These are phyloP conservation scores for Syncephalastrum monosporum DNA, from an alignment of 371 early-diverging fungal genomes.

Conservation along the genomic window DNA sequence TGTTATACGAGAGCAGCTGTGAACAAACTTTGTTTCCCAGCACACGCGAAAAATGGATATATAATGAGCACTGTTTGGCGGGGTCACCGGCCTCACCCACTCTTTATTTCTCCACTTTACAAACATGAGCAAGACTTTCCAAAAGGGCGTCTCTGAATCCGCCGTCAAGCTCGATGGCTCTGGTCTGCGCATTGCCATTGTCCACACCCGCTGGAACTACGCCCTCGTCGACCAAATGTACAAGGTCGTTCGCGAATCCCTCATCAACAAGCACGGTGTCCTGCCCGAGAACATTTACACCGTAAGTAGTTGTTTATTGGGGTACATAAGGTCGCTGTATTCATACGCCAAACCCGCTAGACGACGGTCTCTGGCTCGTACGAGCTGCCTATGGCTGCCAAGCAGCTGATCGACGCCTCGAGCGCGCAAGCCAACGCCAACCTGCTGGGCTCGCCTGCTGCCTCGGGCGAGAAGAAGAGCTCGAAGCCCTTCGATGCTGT, in stretches of 20 bases:
- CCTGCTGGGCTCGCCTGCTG: constrained; percentile 49
- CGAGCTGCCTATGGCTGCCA: constrained; percentile 92
- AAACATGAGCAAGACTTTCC: constrained; percentile 48
- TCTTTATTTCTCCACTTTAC: too few species aligned
- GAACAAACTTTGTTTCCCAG: too few species aligned
- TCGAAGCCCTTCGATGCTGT: constrained; percentile 78
- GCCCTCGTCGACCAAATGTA: constrained; percentile 81
- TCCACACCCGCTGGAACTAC: constrained; percentile 94
- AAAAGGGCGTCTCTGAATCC: constrained; percentile 73
- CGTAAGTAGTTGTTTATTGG: constrained; percentile 18
- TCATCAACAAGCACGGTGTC: constrained; percentile 68
- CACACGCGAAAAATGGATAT: too few species aligned
- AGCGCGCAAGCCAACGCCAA: constrained; percentile 58
- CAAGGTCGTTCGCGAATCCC: constrained; percentile 65
- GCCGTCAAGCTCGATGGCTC: constrained; percentile 62
- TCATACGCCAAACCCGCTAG: too few species aligned
- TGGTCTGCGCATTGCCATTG: constrained; percentile 74
- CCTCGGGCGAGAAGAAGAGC: constrained; percentile 12
- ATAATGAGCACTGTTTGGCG: too few species aligned
- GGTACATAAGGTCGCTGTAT: too few species aligned
- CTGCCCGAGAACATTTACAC: constrained; percentile 69
- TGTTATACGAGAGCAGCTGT: too few species aligned
- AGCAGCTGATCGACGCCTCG: constrained; percentile 69
- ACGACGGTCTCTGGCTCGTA: constrained; percentile 87
- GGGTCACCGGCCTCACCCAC: too few species aligned